Evolutionary conservation across 345 rosid species (phyloP).

Genomic region (Dimocarpus longan): DNA sequence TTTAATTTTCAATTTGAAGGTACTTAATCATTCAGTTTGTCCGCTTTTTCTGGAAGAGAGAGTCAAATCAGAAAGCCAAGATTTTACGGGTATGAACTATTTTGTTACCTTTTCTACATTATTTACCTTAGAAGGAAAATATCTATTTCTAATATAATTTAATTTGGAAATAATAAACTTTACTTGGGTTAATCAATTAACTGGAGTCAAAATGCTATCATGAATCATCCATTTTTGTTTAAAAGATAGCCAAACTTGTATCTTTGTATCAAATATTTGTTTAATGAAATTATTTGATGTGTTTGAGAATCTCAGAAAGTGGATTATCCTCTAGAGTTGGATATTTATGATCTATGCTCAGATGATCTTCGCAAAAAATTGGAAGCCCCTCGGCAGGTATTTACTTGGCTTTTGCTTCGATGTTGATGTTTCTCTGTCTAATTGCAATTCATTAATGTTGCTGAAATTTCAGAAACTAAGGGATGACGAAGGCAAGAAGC

Average conservation of each 20-base stretch:
- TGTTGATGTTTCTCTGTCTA: not conserved
- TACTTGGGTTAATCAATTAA: not conserved
- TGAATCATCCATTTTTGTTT: not conserved
- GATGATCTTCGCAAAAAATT: slow-evolving; percentile 73
- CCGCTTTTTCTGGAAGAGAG: slow-evolving; percentile 99
- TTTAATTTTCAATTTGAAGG: slow-evolving; percentile 45
- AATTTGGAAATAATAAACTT: not conserved
- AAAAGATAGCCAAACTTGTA: not conserved
- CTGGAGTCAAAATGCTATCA: not conserved
- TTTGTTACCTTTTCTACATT: slow-evolving; percentile 6
- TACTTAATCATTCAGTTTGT: slow-evolving; percentile 98
- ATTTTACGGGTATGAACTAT: slow-evolving; percentile 73
- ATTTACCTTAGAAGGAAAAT: not conserved
- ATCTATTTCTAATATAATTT: not conserved
- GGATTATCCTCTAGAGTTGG: slow-evolving; percentile 93
- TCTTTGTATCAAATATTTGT: not conserved
- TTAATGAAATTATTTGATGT: slow-evolving; percentile 8
- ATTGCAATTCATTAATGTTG: not conserved
- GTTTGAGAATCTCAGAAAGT: slow-evolving; percentile 69
- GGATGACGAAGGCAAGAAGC: slow-evolving; percentile 83
- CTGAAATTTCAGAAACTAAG: slow-evolving; percentile 58
- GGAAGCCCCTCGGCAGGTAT: slow-evolving; percentile 92
- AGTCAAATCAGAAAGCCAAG: slow-evolving; percentile 97
- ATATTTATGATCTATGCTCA: slow-evolving; percentile 88
- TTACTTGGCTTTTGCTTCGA: slow-evolving; percentile 13